Percentiles rank a stretch among this genome's conserved stretches.
These are phyloP conservation scores for Xylogone sp. DNA, from an alignment of 2,329 filamentous ascomycete species.

Conservation along the genomic window DNA sequence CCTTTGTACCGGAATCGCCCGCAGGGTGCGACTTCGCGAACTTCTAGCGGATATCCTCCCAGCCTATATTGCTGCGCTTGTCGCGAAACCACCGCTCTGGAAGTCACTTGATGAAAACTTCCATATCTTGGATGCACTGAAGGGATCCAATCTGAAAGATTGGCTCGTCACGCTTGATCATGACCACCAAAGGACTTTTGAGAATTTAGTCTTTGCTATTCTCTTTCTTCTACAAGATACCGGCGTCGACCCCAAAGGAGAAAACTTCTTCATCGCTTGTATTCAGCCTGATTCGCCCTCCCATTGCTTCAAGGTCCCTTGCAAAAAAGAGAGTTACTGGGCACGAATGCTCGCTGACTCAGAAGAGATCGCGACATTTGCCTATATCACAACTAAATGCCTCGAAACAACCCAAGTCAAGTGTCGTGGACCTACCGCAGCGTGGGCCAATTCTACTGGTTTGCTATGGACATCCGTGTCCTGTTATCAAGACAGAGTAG, in stretches of 20 bases:
- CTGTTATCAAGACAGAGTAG: not conserved
- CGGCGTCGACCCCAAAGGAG: conserved; percentile 2
- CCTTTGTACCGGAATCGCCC: conserved; percentile 18
- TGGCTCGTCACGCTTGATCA: conserved; percentile 1
- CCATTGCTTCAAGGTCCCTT: conserved; percentile 7
- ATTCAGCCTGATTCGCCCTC: not conserved
- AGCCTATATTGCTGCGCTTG: not conserved
- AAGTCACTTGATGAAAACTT: not conserved
- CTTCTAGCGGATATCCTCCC: conserved; percentile 15
- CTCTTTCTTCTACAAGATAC: conserved; percentile 8
- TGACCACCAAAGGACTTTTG: not conserved
- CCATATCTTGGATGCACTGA: conserved; percentile 1
- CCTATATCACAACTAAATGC: conserved; percentile 7
- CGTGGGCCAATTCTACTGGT: not conserved
- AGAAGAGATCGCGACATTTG: conserved; percentile 9
- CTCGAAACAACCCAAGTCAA: conserved; percentile 3
- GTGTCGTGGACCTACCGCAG: conserved; percentile 1
- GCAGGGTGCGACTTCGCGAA: conserved; percentile 13
- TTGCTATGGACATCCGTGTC: conserved; percentile 2
- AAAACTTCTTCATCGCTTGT: conserved; percentile 7
- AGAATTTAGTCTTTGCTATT: not conserved
- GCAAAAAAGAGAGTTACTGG: conserved; percentile 9
- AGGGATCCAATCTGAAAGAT: not conserved
- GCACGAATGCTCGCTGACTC: conserved; percentile 10
- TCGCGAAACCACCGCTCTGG: conserved; percentile 1